Evolutionary conservation across 2,329 filamentous ascomycete species (phyloP), one percentile per base, ranked within the genome.

Genomic region (Sporothrix humicola): DNA sequence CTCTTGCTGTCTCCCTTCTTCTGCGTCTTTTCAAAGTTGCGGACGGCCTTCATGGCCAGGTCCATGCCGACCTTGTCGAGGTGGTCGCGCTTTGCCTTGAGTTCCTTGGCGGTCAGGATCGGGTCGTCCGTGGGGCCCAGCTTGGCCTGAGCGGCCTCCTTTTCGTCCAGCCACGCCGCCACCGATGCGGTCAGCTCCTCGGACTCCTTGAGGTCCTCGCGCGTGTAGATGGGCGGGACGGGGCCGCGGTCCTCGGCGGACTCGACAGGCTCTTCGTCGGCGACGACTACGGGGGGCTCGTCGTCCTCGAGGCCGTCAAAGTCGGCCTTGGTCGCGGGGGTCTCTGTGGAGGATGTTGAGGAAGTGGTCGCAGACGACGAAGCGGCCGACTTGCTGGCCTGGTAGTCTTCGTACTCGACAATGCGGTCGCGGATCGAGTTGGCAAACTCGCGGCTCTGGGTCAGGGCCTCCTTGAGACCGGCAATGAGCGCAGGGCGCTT

Each of bases 291-390:
- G 48, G 79, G 79, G 2, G 77, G 46, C 6, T 84, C 82, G 26
- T 93, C 92, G 70, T 96, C 93, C 76, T 97, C 94, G 0, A 96
- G 88, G n/a, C 90, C 92, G 48, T 90, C 93, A 78, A 93, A 90
- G 2, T 89, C 88, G 54, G 84, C 85, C 12, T 85, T 81, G 17
- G 87, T 17, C 12, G 23, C 81, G 59, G 80, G 79, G 65, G 78
- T 82, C 75, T 78, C 81, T 26, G 84, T 81, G 1, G 85, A 83
- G 7, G 83, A 81, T 31, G 84, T 81, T 1, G 85, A 46, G 3
- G 70, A 15, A 4, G 63, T 85, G 1, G 88, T 86, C 20, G 86
- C 26, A 1, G 85, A 83, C 26, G 69, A 85, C 0, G 88, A 86
- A n/a, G 86, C 86, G 7, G 87, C 86, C 10, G 87, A 84, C 10